Evolutionary conservation across 345 rosid species (phyloP).

Genomic region (Lenwebbia sp.): DNA sequence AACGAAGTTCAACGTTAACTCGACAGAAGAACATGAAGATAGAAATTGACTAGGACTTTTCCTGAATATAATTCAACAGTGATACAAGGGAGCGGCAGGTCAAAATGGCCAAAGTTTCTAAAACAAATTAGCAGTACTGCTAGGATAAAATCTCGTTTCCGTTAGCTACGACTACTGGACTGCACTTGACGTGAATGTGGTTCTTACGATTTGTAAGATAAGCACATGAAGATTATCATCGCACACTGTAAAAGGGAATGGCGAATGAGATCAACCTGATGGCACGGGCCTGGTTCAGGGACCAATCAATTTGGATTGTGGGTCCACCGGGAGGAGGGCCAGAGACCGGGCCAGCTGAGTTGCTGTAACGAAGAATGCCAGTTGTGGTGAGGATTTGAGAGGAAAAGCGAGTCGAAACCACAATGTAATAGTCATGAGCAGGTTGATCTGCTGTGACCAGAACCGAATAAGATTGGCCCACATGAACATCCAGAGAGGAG

Average conservation of each 20-base stretch:
- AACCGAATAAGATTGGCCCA: slow-evolving; percentile 82
- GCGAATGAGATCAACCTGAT: slow-evolving; percentile 10
- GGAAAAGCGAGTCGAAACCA: slow-evolving; percentile 77
- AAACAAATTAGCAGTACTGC: not conserved
- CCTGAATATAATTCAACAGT: not conserved
- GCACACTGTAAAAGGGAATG: not conserved
- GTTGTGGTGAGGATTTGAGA: slow-evolving; percentile 54
- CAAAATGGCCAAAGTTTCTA: not conserved
- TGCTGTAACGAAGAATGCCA: slow-evolving; percentile 62
- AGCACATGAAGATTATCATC: not conserved
- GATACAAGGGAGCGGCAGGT: not conserved
- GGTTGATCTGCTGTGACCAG: slow-evolving; percentile 89
- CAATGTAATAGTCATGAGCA: slow-evolving; percentile 63
- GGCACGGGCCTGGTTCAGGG: slow-evolving; percentile 89
- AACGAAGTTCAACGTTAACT: not conserved
- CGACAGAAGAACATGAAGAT: not conserved
- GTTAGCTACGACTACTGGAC: not conserved
- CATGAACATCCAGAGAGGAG: slow-evolving; percentile 86
- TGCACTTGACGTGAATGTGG: not conserved
- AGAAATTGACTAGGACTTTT: not conserved
- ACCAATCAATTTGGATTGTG: slow-evolving; percentile 76
- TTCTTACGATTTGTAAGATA: not conserved
- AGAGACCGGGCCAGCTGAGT: slow-evolving; percentile 64
- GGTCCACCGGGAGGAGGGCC: slow-evolving; percentile 93
- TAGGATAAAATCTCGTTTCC: not conserved